Evolutionary conservation across 2,329 filamentous ascomycete genomes (phyloP).

Genomic region (Sporothrix inflata): DNA sequence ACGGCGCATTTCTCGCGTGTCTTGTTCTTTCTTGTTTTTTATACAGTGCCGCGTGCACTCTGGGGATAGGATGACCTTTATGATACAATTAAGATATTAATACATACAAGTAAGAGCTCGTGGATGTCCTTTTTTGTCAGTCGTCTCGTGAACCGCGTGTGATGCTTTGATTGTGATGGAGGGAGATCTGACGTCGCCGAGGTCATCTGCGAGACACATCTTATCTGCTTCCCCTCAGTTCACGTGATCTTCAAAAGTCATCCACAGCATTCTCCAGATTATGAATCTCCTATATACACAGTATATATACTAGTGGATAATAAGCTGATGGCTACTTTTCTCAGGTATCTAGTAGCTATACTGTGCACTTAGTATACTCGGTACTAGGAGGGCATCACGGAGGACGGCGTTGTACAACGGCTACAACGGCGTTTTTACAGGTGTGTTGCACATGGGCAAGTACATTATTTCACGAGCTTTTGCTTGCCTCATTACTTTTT

Average conservation of each 20-base stretch:
- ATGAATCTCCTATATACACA: too few relatives aligned
- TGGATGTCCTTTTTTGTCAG: background rate
- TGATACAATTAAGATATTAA: conserved; percentile 7
- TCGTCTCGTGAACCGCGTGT: background rate
- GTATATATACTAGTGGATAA: too few relatives aligned
- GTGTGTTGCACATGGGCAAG: background rate
- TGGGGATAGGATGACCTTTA: background rate
- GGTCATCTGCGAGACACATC: background rate
- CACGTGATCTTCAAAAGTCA: background rate
- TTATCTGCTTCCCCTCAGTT: background rate
- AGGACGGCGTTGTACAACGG: too few relatives aligned
- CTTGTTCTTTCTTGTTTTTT: background rate
- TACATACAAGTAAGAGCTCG: background rate
- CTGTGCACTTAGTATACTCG: too few relatives aligned
- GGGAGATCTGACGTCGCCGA: background rate
- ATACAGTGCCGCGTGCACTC: background rate
- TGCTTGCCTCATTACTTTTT: background rate
- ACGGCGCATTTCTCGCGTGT: background rate
- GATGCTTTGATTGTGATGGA: too few relatives aligned
- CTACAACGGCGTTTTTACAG: background rate
- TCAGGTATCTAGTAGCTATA: too few relatives aligned
- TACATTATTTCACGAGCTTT: background rate
- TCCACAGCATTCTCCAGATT: background rate
- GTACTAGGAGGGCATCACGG: too few relatives aligned
- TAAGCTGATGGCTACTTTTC: too few relatives aligned